Base-by-base conservation (phyloP, 1,284 basidiomycete genomes). In the Boletus smithii region DNA sequence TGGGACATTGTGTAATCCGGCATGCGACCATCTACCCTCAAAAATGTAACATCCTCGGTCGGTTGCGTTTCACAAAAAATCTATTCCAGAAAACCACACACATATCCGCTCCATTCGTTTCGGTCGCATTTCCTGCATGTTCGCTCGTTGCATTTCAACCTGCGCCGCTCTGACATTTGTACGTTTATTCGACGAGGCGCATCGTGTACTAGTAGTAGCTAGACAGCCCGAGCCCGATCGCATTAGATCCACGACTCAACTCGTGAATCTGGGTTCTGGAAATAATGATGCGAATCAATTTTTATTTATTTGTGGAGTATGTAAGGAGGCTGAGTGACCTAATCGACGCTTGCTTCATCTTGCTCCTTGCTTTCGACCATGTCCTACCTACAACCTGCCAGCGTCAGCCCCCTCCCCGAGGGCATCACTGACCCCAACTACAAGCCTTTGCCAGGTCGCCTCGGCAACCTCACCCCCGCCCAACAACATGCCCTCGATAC, bases 381-480 rank as follows among this genome's bases (percentile, higher is more conserved):
- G 65, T 61, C 63, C 32, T n/a, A 32, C 24, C 33, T 53, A 6
- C 42, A 65, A 40, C 60, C 51, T 3, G 66, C 61, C 43, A 79
- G 70, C 61, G 79, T 74, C 40, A 80, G 76, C 51, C 68, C 78
- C 3, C 71, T 83, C 69, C 82, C 82, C 14, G 68, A 69, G 39
- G 80, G 80, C 54, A 70, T 84, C 53, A 84, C 83, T 1, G 79
- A 88, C 68, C 77, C 80, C 18, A 77, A 78, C 66, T 88, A 85
- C 69, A 73, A 75, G 59, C 86, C 88, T 3, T 74, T 74, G 6
- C 83, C 89, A 8, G 92, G 92, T 14, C 78, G 87, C 43, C 73
- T 91, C 32, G 93, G 93, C 20, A 92, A 95, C 70, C 79, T 97
- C 56, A 82, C 81, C n/a, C 68, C 76, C 9, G 58, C 72, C 4